A percentile compares a stretch with the other conserved stretches of the same genome.
Evolutionary conservation across 2,329 filamentous ascomycete genomes (phyloP).

Genomic region (Cladophialophora chaetospira): DNA sequence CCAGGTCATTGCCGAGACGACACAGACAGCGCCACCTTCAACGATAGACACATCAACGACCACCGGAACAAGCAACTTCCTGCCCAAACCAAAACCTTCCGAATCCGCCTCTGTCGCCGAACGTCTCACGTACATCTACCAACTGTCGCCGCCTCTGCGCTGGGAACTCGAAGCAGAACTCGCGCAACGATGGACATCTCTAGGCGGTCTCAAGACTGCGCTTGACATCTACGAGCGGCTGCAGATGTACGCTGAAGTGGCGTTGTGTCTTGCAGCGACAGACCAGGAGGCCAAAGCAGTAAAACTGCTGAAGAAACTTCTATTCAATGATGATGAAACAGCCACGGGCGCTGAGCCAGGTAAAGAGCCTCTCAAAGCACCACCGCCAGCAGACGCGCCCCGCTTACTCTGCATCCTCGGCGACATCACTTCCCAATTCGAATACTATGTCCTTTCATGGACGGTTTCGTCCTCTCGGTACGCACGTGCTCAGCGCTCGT

Average conservation of each 20-base stretch:
- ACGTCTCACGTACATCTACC: constrained; percentile 79
- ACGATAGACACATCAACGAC: constrained; percentile 41
- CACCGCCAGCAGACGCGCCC: constrained; percentile 74
- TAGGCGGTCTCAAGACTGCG: constrained; percentile 85
- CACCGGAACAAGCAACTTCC: constrained; percentile 70
- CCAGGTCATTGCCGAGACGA: constrained; percentile 86
- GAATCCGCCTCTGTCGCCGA: constrained; percentile 79
- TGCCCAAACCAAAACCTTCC: constrained; percentile 71
- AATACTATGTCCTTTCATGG: constrained; percentile 85
- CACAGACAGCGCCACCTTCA: neutral
- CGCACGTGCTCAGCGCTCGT: constrained; percentile 80
- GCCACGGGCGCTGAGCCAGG: constrained; percentile 41
- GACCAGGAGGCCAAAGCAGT: constrained; percentile 82
- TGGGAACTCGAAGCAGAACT: constrained; percentile 96
- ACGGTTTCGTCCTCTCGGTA: constrained; percentile 78
- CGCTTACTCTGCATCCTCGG: constrained; percentile 91
- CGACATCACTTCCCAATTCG: constrained; percentile 75
- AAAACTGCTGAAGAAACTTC: constrained; percentile 71
- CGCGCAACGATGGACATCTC: constrained; percentile 84
- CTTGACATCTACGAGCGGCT: constrained; percentile 94
- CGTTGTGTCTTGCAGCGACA: constrained; percentile 79
- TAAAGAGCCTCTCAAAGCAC: constrained; percentile 61
- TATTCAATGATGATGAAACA: constrained; percentile 65
- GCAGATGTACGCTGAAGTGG: constrained; percentile 92
- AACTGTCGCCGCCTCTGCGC: constrained; percentile 77